Base-by-base conservation (phyloP, 1,139 yeast species). In the Starmera stellimalicola region DNA sequence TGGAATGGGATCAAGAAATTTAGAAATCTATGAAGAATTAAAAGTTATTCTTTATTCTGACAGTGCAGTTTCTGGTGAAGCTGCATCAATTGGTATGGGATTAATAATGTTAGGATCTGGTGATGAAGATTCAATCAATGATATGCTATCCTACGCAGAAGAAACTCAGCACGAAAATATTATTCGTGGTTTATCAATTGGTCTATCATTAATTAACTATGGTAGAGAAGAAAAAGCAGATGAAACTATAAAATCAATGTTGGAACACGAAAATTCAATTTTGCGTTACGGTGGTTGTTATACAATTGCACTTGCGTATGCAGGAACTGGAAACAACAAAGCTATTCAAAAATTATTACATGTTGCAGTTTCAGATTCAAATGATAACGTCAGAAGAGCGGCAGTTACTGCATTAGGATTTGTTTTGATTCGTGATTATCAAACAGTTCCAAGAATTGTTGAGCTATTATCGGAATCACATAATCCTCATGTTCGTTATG, bases 401-500 rank as follows among this genome's bases (percentile, higher is more conserved):
- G 83, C 98, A 3, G 97, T 91, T 12, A 77, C 82, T 59, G 78
- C 88, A n/a, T 70, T 91, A 37, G 99, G 99, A 25, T 91, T 93
- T 60, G 79, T 91, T 36, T 69, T 91, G 47, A 70, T 91, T 43
- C 81, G 95, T 52, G 94, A 88, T 58, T 84, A 85, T 56, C 79
- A 91, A 22, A 87, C 95, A 0, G 91, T 93, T 23, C 98, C 98
- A 40, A 82, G 94, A 50, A 82, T 93, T 63, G 96, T 91, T 26
- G 95, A 88, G 57, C 69, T 91, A 42, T 69, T 93, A 48, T 76
- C 95, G 1, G 95, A 88, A 59, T 84, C 95, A 1, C 96, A 91
- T 58, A 93, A 91, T 55, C 95, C 98, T 12, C 97, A 93, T 55
- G 98, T 93, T 22, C 83, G 99, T 60, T 91, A 93, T 55, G 99